phyloP scores from a whole-genome alignment of 2,329 filamentous ascomycete species.

The Paecilomyces sp. region DNA sequence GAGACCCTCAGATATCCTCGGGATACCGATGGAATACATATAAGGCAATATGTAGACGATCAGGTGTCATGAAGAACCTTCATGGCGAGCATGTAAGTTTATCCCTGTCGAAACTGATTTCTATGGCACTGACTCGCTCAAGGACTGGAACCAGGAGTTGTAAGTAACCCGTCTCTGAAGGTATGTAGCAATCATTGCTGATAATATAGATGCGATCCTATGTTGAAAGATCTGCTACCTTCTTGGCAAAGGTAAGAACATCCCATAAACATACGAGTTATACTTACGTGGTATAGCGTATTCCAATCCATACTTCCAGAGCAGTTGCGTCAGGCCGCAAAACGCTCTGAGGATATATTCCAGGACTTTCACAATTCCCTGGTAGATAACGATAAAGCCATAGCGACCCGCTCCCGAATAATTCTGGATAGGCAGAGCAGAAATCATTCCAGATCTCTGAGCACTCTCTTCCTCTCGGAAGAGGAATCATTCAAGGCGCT shows the following conservation, averaged over 20 bases:
- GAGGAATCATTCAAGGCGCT: constrained; percentile 32
- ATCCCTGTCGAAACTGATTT: neutral
- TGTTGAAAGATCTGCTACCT: neutral
- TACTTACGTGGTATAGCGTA: neutral
- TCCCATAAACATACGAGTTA: neutral
- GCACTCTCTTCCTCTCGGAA: constrained; percentile 17
- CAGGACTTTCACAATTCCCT: neutral
- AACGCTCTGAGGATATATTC: neutral
- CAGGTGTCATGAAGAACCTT: neutral
- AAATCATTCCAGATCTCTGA: neutral
- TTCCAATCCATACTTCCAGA: neutral
- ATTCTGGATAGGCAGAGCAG: neutral
- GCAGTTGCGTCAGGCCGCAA: neutral
- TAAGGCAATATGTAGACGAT: neutral
- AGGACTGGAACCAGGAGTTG: neutral
- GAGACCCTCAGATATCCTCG: neutral
- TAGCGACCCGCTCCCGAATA: neutral
- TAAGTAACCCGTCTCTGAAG: neutral
- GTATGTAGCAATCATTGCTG: neutral
- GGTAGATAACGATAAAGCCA: neutral
- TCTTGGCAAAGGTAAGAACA: neutral
- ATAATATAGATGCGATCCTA: neutral
- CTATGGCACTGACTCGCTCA: neutral
- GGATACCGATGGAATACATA: neutral
- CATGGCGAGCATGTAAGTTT: neutral